These are phyloP conservation scores for Colletotrichum sidae DNA, from an alignment of 2,329 filamentous ascomycete species.

Conservation along the genomic window DNA sequence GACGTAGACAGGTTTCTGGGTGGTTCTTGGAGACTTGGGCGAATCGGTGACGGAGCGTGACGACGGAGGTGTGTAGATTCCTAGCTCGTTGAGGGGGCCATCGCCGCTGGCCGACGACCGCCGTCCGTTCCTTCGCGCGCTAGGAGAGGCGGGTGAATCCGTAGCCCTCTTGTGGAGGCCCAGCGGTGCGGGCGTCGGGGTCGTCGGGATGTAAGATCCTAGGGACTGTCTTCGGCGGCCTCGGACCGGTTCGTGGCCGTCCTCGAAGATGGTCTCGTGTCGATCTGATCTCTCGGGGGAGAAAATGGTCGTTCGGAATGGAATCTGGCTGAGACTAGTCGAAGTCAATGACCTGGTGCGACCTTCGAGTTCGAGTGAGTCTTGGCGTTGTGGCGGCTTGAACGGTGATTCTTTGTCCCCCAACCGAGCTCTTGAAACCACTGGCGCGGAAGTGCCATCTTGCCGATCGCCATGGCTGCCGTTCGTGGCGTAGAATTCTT, in stretches of 20 bases:
- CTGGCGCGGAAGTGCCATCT: slow-evolving; percentile 37
- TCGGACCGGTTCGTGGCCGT: slow-evolving; percentile 17
- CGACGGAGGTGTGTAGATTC: slow-evolving; percentile 18
- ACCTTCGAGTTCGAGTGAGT: slow-evolving; percentile 7
- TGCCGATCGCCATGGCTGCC: slow-evolving; percentile 27
- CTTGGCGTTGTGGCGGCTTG: slow-evolving; percentile 16
- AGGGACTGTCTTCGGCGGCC: slow-evolving; percentile 32
- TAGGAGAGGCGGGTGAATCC: not conserved
- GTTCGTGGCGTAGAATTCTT: slow-evolving; percentile 49
- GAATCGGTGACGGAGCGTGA: slow-evolving; percentile 13
- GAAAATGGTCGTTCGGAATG: slow-evolving; percentile 32
- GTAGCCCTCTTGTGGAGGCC: not conserved
- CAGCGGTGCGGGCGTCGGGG: slow-evolving; percentile 16
- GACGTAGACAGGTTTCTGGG: slow-evolving; percentile 41
- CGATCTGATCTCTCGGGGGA: slow-evolving; percentile 21
- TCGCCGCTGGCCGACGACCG: slow-evolving; percentile 19
- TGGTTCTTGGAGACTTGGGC: slow-evolving; percentile 27
- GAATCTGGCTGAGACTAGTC: slow-evolving; percentile 27
- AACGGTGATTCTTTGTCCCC: slow-evolving; percentile 37
- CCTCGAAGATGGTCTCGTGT: slow-evolving; percentile 28
- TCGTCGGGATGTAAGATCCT: slow-evolving; percentile 32
- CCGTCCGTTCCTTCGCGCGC: slow-evolving; percentile 7
- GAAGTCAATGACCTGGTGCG: slow-evolving; percentile 40
- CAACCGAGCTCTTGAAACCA: slow-evolving; percentile 26
- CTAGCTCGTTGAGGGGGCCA: slow-evolving; percentile 6